Evolutionary conservation across 2,329 filamentous ascomycete species (phyloP).

Genomic region (Aspergillus eucalypticola): DNA sequence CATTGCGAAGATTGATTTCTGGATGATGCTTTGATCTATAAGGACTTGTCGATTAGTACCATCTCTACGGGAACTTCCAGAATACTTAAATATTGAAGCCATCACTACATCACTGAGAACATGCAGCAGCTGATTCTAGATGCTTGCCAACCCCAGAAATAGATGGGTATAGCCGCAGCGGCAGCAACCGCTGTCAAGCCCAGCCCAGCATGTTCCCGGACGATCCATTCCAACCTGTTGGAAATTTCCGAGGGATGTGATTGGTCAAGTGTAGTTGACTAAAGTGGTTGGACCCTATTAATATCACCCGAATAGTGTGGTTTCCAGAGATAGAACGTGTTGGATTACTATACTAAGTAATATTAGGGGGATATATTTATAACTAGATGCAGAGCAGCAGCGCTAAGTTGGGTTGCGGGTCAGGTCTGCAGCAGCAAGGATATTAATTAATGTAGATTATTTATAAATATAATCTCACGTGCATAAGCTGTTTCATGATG

Average conservation of each 20-base stretch:
- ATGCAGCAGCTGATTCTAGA: neutral
- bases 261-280: neutral
- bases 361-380: neutral
- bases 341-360: conserved; percentile 1
- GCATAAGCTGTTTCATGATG: no score
- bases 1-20: neutral
- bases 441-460: conserved; percentile 1
- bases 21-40: neutral
- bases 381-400: neutral
- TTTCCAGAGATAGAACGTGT: neutral
- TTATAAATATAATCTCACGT: neutral
- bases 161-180: neutral
- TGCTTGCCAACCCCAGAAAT: neutral
- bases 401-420: neutral
- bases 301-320: neutral
- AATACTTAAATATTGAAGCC: no score
- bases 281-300: conserved; percentile 3
- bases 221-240: conserved; percentile 1
- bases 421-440: neutral
- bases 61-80: no score
- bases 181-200: neutral
- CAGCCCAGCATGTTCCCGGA: neutral
- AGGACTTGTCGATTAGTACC: no score
- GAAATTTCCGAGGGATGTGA: neutral
- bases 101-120: no score